Evolutionary conservation across 2,329 filamentous ascomycete species (phyloP).

Genomic region (Aspergillus sp.): DNA sequence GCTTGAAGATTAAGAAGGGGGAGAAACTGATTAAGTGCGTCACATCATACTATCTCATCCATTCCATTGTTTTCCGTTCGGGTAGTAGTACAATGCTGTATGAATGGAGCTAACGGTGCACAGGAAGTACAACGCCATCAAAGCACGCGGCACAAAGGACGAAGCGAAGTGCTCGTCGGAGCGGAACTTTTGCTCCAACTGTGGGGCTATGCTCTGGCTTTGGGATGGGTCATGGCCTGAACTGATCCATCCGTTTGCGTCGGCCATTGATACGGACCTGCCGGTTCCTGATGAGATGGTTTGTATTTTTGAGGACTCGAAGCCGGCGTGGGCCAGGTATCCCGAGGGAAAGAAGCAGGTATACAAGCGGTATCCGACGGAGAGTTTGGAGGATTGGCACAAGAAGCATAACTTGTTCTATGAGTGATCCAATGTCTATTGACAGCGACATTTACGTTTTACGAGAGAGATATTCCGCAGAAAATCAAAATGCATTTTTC

Average conservation of each 20-base stretch:
- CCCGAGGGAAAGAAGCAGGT: slow-evolving; percentile 49
- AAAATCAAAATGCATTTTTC: slow-evolving; percentile 7
- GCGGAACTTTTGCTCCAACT: slow-evolving; percentile 49
- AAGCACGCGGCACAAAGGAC: slow-evolving; percentile 42
- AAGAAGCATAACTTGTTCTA: slow-evolving; percentile 42
- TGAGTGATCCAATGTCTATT: slow-evolving; percentile 20
- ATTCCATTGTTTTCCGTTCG: background rate
- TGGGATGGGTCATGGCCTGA: slow-evolving; percentile 51
- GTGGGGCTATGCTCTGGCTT: slow-evolving; percentile 50
- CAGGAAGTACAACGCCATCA: slow-evolving; percentile 47
- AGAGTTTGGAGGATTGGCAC: slow-evolving; percentile 49
- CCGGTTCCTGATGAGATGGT: slow-evolving; percentile 49
- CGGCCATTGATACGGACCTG: slow-evolving; percentile 50
- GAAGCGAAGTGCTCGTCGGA: slow-evolving; percentile 44
- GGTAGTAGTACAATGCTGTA: background rate
- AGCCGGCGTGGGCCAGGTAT: slow-evolving; percentile 49
- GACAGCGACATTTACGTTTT: background rate
- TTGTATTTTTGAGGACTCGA: slow-evolving; percentile 46
- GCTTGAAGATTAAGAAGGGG: slow-evolving; percentile 43
- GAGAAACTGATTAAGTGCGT: slow-evolving; percentile 47
- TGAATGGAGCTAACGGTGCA: background rate
- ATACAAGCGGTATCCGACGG: slow-evolving; percentile 37
- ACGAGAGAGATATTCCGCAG: background rate
- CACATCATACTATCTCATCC: no score
- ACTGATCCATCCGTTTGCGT: slow-evolving; percentile 51